These are phyloP conservation scores for Pyrus hybrid DNA, from an alignment of 331 rosid genomes.

Conservation along the genomic window DNA sequence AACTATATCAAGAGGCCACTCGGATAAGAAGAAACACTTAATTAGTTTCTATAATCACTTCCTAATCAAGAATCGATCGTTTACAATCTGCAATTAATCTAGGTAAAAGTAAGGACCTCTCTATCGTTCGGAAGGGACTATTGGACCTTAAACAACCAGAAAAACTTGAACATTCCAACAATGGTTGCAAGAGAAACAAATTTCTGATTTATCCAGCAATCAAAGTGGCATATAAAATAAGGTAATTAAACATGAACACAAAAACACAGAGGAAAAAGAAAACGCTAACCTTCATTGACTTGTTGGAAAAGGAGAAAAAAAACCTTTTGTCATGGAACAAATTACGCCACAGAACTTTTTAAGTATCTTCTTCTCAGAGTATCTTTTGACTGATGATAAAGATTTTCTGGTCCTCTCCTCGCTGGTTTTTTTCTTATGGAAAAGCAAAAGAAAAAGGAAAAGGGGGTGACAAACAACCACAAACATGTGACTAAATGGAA, in stretches of 20 bases:
- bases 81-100: background rate
- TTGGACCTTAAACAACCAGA: too few species aligned
- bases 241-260: background rate
- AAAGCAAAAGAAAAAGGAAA: slow-evolving; percentile 8
- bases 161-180: background rate
- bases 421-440: background rate
- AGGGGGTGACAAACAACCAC: slow-evolving; percentile 7
- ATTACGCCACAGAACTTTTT: background rate
- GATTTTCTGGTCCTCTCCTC: background rate
- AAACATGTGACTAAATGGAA: slow-evolving; percentile 28
- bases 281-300: slow-evolving; percentile 1
- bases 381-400: slow-evolving; percentile 1
- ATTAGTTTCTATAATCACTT: background rate
- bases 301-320: background rate
- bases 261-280: background rate
- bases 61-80: too few species aligned
- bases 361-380: background rate
- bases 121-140: background rate
- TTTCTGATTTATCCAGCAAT: background rate
- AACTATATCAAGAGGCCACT: too few species aligned
- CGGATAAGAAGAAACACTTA: too few species aligned
- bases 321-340: background rate
- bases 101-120: background rate
- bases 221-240: background rate
- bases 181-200: background rate